Evolutionary conservation across 1,284 basidiomycete species (phyloP).

Genomic region (Leccinum pachyderme): DNA sequence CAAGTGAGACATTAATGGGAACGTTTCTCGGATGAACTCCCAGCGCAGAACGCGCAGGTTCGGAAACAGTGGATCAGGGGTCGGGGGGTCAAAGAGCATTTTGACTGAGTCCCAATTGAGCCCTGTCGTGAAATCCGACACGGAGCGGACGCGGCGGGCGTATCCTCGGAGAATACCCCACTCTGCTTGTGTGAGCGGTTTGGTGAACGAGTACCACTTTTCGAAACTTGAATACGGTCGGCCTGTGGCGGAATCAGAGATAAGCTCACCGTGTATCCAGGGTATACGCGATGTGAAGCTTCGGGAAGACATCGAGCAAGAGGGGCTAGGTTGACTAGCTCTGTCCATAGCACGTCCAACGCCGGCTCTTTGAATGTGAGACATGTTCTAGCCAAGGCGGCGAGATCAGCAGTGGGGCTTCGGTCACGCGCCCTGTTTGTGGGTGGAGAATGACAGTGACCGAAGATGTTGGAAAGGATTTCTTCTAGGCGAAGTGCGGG

Average conservation of each 20-base stretch:
- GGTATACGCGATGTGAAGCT: constrained; percentile 16
- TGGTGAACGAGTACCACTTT: constrained; percentile 24
- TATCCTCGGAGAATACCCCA: constrained; percentile 18
- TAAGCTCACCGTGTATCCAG: constrained; percentile 12
- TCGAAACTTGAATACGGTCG: constrained; percentile 1
- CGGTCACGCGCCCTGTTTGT: background rate
- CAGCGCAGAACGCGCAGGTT: constrained; percentile 22
- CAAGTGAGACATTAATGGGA: constrained; percentile 18
- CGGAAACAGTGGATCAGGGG: constrained; percentile 19
- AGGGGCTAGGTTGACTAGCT: constrained; percentile 21
- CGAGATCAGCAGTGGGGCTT: constrained; percentile 14
- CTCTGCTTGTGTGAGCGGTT: constrained; percentile 12
- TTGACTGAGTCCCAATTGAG: constrained; percentile 23
- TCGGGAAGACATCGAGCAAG: constrained; percentile 24
- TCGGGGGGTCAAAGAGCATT: constrained; percentile 16
- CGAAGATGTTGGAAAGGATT: constrained; percentile 18
- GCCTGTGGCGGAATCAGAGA: background rate
- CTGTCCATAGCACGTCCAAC: constrained; percentile 24
- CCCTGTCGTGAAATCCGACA: constrained; percentile 17
- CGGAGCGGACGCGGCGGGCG: constrained; percentile 18
- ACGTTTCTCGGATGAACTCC: constrained; percentile 19
- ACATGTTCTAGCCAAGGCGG: constrained; percentile 22
- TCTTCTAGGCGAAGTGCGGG: constrained; percentile 22
- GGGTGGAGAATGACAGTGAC: constrained; percentile 9
- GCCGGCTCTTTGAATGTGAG: constrained; percentile 27